A percentile compares a stretch with the other conserved stretches of the same genome.
Conservation (phyloP, 2,329 filamentous ascomycete species). For the Rugonectria rugulosa region DNA sequence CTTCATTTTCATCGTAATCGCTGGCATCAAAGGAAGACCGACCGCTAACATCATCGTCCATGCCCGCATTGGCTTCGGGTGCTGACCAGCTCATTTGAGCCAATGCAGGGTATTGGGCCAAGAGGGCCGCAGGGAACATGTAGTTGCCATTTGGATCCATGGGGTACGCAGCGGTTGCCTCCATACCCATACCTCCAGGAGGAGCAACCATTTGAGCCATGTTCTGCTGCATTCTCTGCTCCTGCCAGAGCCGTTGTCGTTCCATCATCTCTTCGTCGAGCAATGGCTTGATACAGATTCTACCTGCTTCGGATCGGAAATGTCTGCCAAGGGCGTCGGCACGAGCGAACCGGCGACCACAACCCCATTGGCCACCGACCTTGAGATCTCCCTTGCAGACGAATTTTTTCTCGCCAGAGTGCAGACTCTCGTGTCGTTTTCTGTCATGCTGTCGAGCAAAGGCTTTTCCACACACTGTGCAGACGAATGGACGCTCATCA, state of each 20-base stretch:
- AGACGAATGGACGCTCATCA: conserved; percentile 96
- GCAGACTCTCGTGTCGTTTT: conserved; percentile 94
- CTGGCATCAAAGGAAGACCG: conserved; percentile 84
- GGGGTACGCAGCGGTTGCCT: conserved; percentile 65
- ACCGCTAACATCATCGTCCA: conserved; percentile 79
- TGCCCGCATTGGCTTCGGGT: conserved; percentile 70
- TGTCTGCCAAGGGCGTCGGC: conserved; percentile 94
- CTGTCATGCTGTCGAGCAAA: conserved; percentile 97
- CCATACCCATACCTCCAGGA: conserved; percentile 64
- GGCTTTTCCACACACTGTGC: conserved; percentile 94
- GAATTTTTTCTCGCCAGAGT: conserved; percentile 98
- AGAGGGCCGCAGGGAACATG: conserved; percentile 82
- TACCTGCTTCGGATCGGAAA: conserved; percentile 93
- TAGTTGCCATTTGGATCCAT: conserved; percentile 67
- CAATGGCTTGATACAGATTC: conserved; percentile 96
- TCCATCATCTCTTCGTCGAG: conserved; percentile 92
- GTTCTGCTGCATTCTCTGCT: conserved; percentile 73
- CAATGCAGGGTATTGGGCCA: conserved; percentile 93
- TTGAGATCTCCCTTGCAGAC: conserved; percentile 93
- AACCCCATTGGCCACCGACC: conserved; percentile 86
- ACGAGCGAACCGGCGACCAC: conserved; percentile 89
- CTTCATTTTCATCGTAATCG: conserved; percentile 78
- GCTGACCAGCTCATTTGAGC: conserved; percentile 85
- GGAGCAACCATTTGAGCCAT: conserved; percentile 66
- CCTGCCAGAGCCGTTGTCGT: conserved; percentile 76